A percentile compares a stretch with the other conserved stretches of the same genome.
Conservation (phyloP, 2,329 filamentous ascomycete species). For the Phoma sp. region DNA sequence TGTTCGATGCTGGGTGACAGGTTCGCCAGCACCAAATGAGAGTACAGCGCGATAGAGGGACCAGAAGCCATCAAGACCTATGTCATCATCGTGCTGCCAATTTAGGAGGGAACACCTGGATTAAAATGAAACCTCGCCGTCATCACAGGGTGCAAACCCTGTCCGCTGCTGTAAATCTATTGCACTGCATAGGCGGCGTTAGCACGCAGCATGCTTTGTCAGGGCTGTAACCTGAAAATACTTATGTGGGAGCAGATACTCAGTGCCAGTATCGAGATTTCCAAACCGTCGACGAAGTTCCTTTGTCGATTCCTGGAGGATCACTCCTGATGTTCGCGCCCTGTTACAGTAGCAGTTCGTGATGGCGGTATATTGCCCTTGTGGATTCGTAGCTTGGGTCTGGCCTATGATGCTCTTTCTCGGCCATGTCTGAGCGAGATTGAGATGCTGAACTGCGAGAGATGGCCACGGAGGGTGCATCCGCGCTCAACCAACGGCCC, state of each 20-base stretch:
- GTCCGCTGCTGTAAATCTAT: slow-evolving; percentile 14
- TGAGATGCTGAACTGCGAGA: too few relatives aligned
- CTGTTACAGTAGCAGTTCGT: too few relatives aligned
- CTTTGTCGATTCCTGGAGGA: too few relatives aligned
- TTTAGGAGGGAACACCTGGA: slow-evolving; percentile 7
- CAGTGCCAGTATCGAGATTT: not conserved
- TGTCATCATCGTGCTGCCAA: slow-evolving; percentile 4
- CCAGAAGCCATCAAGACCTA: slow-evolving; percentile 3
- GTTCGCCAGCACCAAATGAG: slow-evolving; percentile 6
- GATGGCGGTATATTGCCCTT: too few relatives aligned
- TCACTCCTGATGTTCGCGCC: too few relatives aligned
- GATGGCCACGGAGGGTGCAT: too few relatives aligned
- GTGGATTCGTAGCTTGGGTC: too few relatives aligned
- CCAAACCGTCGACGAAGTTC: not conserved
- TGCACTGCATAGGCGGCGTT: slow-evolving; percentile 12
- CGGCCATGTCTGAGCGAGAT: too few relatives aligned
- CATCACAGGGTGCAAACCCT: slow-evolving; percentile 8
- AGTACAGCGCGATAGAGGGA: slow-evolving; percentile 4
- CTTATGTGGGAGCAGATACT: not conserved
- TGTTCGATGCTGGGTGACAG: slow-evolving; percentile 4
- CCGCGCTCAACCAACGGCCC: too few relatives aligned
- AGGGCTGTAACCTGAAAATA: slow-evolving; percentile 11
- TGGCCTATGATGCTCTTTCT: too few relatives aligned
- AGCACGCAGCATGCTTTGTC: slow-evolving; percentile 5
- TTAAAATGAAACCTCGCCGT: slow-evolving; percentile 1